Base-by-base conservation (phyloP, 768 basidiomycete species). In the Clavulina sp. region DNA sequence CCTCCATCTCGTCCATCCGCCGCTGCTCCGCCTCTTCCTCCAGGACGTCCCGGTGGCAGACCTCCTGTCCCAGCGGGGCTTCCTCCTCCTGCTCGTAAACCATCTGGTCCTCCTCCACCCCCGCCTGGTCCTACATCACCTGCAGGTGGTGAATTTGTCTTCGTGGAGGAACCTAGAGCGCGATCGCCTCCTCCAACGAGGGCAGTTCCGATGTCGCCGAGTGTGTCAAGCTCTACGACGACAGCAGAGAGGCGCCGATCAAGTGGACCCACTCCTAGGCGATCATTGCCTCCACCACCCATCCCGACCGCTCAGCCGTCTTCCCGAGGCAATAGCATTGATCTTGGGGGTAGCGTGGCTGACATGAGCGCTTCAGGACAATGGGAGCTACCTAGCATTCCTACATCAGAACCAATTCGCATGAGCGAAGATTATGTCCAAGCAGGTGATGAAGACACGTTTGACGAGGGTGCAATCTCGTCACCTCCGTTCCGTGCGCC, bases 1-100 rank as follows among this genome's bases (percentile, higher is more conserved):
- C 53, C 56, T 41, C 38, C 50, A n/a, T 53, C 38, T 16, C n/a
- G 53, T 33, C 53, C 51, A 16, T 34, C 61, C 5, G 65, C 69
- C 24, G 62, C n/a, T n/a, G n/a, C 64, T 9, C 62, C 69, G 9
- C 66, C 71, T 2, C 65, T 72, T 6, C 73, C 74, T 0, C 77
- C 80, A 2, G 74, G 74, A 31, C 67, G 21, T 4, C 62, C 58
- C 1, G 31, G 5, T 23, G n/a, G 23, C 9, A 40, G 44, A 16
- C 44, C 51, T 47, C 47, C 51, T 49, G 29, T 41, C 13, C 31
- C 34, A 31, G 41, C 66, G 1, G 66, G 65, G 28, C 61, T 62
- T 1, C 57, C 73, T 2, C 69, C 70, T 3, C 58, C 31, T 50
- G 26, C 41, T 32, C 54, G 41, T 7, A 63, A 48, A 28, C 54